Conservation (phyloP, 495 filamentous ascomycete species). For the Penicillium fimorum region DNA sequence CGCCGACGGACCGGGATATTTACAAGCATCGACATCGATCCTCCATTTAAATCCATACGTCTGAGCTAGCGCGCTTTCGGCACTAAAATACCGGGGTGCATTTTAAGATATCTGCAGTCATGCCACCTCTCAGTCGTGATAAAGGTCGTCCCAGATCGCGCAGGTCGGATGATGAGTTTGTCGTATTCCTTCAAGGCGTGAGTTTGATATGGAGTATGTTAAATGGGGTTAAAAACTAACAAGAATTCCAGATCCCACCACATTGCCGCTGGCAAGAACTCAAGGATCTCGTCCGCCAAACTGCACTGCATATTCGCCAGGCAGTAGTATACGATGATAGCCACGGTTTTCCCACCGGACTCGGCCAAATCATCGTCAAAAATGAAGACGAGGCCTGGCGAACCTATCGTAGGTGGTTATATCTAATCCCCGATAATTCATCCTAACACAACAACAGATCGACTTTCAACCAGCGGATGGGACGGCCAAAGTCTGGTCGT, state of each 20-base stretch:
- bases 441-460: constrained; percentile 30
- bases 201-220: constrained; percentile 12
- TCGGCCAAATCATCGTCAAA: constrained; percentile 50
- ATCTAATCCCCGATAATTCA: background rate
- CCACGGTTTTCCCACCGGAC: constrained; percentile 45
- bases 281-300: constrained; percentile 49
- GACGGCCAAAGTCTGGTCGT: constrained; percentile 47
- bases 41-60: background rate
- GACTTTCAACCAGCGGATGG: constrained; percentile 46
- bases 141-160: constrained; percentile 35
- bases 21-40: constrained; percentile 3
- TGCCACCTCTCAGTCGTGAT: constrained; percentile 35
- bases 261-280: constrained; percentile 52
- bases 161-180: constrained; percentile 46
- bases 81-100: background rate
- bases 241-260: constrained; percentile 37
- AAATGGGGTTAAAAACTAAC: constrained; percentile 6
- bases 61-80: constrained; percentile 4
- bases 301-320: constrained; percentile 47
- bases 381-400: constrained; percentile 51
- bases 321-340: constrained; percentile 50
- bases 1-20: constrained; percentile 9
- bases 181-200: constrained; percentile 49
- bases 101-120: constrained; percentile 14
- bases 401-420: constrained; percentile 41